Evolutionary conservation across 495 filamentous ascomycete species (phyloP), one percentile per base, ranked within the genome.

Genomic region (Cladorrhinum samala): DNA sequence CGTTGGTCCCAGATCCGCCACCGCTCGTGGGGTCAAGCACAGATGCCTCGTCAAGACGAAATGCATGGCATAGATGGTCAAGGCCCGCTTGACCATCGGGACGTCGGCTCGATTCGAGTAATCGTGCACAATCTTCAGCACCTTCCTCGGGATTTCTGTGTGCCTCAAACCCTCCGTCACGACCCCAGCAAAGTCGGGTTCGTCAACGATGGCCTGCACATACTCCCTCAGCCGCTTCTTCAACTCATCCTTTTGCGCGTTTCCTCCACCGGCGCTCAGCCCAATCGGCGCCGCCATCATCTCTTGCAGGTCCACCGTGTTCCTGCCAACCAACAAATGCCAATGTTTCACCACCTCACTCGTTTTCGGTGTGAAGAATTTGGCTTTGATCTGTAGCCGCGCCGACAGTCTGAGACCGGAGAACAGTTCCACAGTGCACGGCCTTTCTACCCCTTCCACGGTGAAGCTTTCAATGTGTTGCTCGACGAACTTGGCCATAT

Each of bases 41-140:
- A 78, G 65, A 46, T 78, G 70, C 6, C 67, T 65, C 11, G 69
- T 71, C 64, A 80, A 72, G 48, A 77, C 71, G 59, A 77, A 77
- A 54, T 79, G 75, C 63, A 74, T 73, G 24, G 72, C 72, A 56
- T 78, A 74, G 25, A 80, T 72, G 30, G 65, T 66, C 42, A 80
- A 60, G 38, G 72, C 77, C 18, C 69, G 61, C 46, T 63, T 65
- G 36, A 77, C 70, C 57, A 80, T 71, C 17, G 66, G 27, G 7
- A 59, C 68, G 52, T 70, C 64, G 11, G 67, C 65, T 2, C 63
- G 55, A 11, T 63, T 47, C 23, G 62, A 62, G 51, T 69, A 80
- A 8, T 68, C 62, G 52, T 74, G 67, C 18, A 72, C 66, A 27
- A 74, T 75, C 7, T 56, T 42, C 45, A 80, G 50, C 9, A 80